Base-by-base conservation (phyloP, 2,329 filamentous ascomycete species). In the Coniochaeta ligniaria region DNA sequence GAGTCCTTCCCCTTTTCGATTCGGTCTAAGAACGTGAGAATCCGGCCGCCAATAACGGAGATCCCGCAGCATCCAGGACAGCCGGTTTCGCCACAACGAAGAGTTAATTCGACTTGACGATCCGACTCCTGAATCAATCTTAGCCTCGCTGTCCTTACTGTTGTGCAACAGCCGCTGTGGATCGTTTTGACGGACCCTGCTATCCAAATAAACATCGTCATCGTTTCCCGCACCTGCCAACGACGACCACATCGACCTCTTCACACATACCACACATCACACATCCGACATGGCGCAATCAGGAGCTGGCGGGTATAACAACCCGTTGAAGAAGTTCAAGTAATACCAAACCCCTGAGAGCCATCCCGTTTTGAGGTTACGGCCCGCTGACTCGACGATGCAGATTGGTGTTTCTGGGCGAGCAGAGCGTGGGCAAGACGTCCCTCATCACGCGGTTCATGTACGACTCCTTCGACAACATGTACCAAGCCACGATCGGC, bases 251-350 rank as follows among this genome's bases (percentile, higher is more conserved):
- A 26, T 31, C 47, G 14, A 2, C 3, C 12, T 11, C 22, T 52
- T 62, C 59, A 60, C 22, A 61, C 58, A 60, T 62, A 62, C 14
- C 61, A 60, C 41, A 57, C 65, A 64, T 69, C 61, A 60, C 41
- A 57, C 65, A 64, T 69, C 72, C 76, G 85, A 74, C 74, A 96
- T 96, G 93, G 91, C 93, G 76, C 87, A 92, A 78, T 80, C 86
- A 69, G 77, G 74, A 70, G 76, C 80, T 64, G 88, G 87, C 72
- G 91, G 90, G 76, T 99, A 98, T 83, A 97, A 96, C 76, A 98
- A 98, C 83, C 95, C 95, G 71, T 83, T 99, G 80, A 99, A 99
- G 90, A 99, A 99, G 79, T 99, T 98, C 89, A 99, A 99, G 93
- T 97, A 82, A 55, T 54, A 28, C 31, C 24, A 66, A 61, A 65